These are phyloP conservation scores for Triticum monococcum DNA, from an alignment of 176 grass and related monocot species.

Conservation along the genomic window DNA sequence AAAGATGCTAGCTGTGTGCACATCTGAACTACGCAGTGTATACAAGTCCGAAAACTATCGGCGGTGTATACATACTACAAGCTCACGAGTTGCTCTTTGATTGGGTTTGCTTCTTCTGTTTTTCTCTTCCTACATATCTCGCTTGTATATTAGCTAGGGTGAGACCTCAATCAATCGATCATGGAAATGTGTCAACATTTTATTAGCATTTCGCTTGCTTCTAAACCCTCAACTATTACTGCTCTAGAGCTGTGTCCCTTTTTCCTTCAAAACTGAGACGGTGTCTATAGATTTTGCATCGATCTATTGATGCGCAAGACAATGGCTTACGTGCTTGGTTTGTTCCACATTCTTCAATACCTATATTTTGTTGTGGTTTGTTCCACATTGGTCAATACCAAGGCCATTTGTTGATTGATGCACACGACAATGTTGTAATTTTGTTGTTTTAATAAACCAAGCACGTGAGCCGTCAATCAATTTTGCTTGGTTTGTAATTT, in stretches of 20 bases:
- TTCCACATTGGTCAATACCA: too few species aligned
- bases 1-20: neutral
- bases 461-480: too few species aligned
- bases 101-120: neutral
- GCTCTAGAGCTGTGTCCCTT: too few species aligned
- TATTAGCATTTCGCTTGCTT: neutral
- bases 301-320: too few species aligned
- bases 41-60: neutral
- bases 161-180: constrained; percentile 12
- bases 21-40: neutral
- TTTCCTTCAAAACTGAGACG: too few species aligned
- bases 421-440: too few species aligned
- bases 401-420: too few species aligned
- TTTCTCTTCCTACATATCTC: neutral
- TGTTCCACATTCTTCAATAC: too few species aligned
- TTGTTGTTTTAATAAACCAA: too few species aligned
- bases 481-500: neutral
- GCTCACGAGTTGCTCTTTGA: neutral
- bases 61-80: neutral
- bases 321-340: too few species aligned
- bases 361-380: too few species aligned
- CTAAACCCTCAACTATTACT: neutral
- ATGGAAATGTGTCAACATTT: constrained; percentile 4
- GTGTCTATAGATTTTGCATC: too few species aligned
- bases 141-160: constrained; percentile 1